A percentile compares a stretch with the other conserved stretches of the same genome.
phyloP scores from a whole-genome alignment of 2,329 filamentous ascomycete species.

The Talaromyces sp. region DNA sequence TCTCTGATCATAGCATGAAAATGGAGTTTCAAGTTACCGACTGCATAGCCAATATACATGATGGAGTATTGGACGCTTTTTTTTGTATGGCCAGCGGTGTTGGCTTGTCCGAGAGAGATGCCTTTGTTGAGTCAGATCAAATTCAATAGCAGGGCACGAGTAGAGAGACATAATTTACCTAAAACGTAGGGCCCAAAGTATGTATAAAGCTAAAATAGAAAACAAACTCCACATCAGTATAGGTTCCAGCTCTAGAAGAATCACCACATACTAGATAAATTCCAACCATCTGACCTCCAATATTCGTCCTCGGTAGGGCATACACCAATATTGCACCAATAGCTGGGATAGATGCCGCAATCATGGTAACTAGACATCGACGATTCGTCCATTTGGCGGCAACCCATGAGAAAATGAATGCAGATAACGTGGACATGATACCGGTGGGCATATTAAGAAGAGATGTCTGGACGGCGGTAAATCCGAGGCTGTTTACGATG shows the following conservation, averaged over 20 bases:
- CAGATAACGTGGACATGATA: conserved; percentile 32
- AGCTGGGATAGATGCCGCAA: conserved; percentile 30
- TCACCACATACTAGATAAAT: conserved; percentile 31
- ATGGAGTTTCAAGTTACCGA: conserved; percentile 23
- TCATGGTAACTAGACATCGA: conserved; percentile 29
- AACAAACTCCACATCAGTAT: not conserved
- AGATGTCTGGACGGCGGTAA: conserved; percentile 32
- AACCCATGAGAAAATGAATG: conserved; percentile 29
- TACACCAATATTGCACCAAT: conserved; percentile 31
- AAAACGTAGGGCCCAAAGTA: conserved; percentile 37
- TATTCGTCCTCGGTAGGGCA: conserved; percentile 29
- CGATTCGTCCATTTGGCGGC: conserved; percentile 31
- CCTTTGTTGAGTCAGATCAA: conserved; percentile 7
- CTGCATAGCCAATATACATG: conserved; percentile 40
- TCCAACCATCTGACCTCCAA: conserved; percentile 40
- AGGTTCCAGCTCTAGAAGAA: not conserved
- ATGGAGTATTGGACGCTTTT: conserved; percentile 40
- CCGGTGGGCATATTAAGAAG: conserved; percentile 38
- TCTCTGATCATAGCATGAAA: not conserved
- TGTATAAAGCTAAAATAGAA: conserved; percentile 30
- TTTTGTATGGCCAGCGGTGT: conserved; percentile 40
- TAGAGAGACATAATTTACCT: conserved; percentile 13
- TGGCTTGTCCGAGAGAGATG: conserved; percentile 30
- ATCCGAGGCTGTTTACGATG: conserved; percentile 40
- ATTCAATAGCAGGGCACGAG: no score